Base-by-base conservation (phyloP, 1,284 basidiomycete genomes). In the Lentinula novae-zelandiae region DNA sequence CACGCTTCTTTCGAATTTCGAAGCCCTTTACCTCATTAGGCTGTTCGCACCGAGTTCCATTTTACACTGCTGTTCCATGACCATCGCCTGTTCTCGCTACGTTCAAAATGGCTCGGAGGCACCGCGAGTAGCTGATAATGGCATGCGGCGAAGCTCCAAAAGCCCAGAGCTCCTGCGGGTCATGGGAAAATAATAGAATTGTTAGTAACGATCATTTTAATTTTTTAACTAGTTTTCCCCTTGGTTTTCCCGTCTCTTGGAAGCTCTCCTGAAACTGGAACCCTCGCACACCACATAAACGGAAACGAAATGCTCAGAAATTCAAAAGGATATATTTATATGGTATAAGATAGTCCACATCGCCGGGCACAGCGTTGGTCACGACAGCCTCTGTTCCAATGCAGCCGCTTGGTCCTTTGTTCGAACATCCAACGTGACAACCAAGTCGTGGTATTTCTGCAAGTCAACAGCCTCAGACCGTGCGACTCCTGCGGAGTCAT, bases 401-500 rank as follows among this genome's bases (percentile, higher is more conserved):
- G 50, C 42, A 34, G 27, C 50, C 12, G 48, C 56, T 33, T 57
- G 56, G 51, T 83, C 82, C 63, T 76, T 80, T n/a, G 83, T 76
- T 53, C 80, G 78, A 42, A 88, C 84, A 70, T 90, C 87, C 17
- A 90, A 73, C 31, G 85, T 85, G 53, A 84, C 85, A 49, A 76
- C 77, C 62, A 91, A 72, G 62, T 83, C 79, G 67, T 91, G 89
- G 69, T 89, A 90, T 65, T 82, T 83, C 68, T 86, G 80, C 63
- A 90, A 74, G 71, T 91, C 89, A 56, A 81, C 76, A 42, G 88
- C 88, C 70, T 91, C 89, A 9, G 86, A 84, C 48, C 80, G 78
- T 9, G 86, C 88, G 27, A 92, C 84, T 17, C 88, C 88, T 17
- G 85, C 83, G 2, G 78, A 76, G 69, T 92, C 90, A 69, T 88